These are phyloP conservation scores for Nectriaceae sp. DNA, from an alignment of 2,329 filamentous ascomycete genomes.

Conservation along the genomic window DNA sequence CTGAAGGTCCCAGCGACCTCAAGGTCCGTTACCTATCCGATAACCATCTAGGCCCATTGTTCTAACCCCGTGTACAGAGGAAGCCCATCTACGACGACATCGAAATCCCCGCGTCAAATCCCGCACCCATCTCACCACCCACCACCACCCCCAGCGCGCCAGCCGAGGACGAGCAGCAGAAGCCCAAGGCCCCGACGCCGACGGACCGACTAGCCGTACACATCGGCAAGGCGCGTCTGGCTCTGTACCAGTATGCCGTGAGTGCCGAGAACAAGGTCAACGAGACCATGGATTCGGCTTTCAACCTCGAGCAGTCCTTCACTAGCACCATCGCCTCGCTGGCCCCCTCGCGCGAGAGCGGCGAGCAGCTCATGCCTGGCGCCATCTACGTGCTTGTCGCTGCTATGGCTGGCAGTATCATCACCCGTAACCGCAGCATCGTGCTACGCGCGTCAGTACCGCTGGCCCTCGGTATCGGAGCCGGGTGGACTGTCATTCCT, in stretches of 20 bases:
- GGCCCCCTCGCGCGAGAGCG: conserved; percentile 80
- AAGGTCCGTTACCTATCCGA: conserved; percentile 38
- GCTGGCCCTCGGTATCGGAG: conserved; percentile 75
- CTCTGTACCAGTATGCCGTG: conserved; percentile 75
- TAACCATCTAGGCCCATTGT: no score
- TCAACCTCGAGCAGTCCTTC: conserved; percentile 86
- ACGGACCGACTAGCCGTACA: conserved; percentile 87
- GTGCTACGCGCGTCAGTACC: conserved; percentile 77
- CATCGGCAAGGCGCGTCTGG: conserved; percentile 77
- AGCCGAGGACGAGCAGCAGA: conserved; percentile 37
- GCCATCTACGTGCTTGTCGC: conserved; percentile 90
- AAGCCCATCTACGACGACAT: conserved; percentile 83
- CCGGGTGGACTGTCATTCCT: conserved; percentile 83
- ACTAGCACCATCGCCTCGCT: conserved; percentile 87
- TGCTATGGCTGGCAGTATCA: conserved; percentile 91
- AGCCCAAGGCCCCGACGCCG: conserved; percentile 64
- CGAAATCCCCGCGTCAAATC: conserved; percentile 46
- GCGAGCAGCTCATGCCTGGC: conserved; percentile 88
- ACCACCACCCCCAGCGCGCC: conserved; percentile 30
- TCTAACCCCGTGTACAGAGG: conserved; percentile 33
- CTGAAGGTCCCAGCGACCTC: conserved; percentile 48
- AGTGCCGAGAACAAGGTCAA: conserved; percentile 83
- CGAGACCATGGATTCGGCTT: conserved; percentile 74
- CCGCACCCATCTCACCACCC: conserved; percentile 29
- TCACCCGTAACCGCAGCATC: conserved; percentile 84